Conservation (phyloP, 441 rosid genomes). For the Populus tomentosa region DNA sequence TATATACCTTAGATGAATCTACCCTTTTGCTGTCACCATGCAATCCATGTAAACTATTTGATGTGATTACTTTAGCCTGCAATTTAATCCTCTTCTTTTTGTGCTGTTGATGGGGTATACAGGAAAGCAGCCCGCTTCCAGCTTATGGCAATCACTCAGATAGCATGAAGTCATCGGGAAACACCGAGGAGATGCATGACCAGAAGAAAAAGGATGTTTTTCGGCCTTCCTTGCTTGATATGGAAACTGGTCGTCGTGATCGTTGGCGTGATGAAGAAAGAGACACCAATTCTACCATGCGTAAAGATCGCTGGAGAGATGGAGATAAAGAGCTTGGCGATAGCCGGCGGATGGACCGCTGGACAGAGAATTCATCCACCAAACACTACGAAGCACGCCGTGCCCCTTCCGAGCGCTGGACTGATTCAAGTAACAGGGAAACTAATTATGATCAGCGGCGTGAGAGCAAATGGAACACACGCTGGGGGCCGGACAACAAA, state of each 20-base stretch:
- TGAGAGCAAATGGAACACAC: conserved; percentile 98
- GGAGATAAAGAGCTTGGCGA: conserved; percentile 78
- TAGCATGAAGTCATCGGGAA: conserved; percentile 47
- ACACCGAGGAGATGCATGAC: conserved; percentile 60
- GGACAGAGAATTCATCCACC: conserved; percentile 64
- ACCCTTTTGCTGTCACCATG: not conserved
- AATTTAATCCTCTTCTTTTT: conserved; percentile 4
- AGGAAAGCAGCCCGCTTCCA: conserved; percentile 53
- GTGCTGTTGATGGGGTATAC: conserved; percentile 9
- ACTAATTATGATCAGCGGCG: conserved; percentile 73
- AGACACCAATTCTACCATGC: conserved; percentile 61
- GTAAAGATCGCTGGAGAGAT: conserved; percentile 90
- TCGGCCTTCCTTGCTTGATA: conserved; percentile 81
- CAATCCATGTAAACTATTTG: conserved; percentile 1
- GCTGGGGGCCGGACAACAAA: conserved; percentile 95
- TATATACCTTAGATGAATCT: not conserved
- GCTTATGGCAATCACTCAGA: conserved; percentile 34
- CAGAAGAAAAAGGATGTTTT: conserved; percentile 87
- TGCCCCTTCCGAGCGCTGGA: conserved; percentile 72
- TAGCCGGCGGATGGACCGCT: conserved; percentile 55
- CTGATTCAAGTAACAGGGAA: conserved; percentile 76
- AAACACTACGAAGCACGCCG: conserved; percentile 72
- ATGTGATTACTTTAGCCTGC: not conserved
- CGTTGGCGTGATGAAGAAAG: conserved; percentile 99
- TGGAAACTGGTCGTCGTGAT: conserved; percentile 78